Evolutionary conservation across 441 rosid genomes (phyloP), one percentile per base, ranked within the genome.

Genomic region (Metrosideros polymorpha): DNA sequence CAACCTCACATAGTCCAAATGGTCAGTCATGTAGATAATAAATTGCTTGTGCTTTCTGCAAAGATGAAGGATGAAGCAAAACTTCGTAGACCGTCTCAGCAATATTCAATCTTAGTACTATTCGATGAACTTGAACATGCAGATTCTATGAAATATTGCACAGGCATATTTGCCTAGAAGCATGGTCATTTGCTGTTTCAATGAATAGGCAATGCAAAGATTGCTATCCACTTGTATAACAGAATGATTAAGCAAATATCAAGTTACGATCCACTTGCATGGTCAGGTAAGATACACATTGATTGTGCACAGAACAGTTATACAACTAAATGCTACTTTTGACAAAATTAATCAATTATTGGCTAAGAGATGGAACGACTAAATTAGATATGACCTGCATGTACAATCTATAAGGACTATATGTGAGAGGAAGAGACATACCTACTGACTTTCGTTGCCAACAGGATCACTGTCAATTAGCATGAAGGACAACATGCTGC

Each of bases 401-500:
- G 49, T 71, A 22, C 15, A 39, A 71, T 71, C n/a, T 39, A 39
- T 35, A 71, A 71, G 47, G 49, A 39, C 17, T 22, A 71, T 13
- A 39, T 22, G n/a, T 39, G 47, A 71, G 79, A 71, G 45, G 47
- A 71, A 71, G 17, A 10, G 9, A 71, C n/a, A 71, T 22, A 71
- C 79, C n/a, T 71, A 71, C n/a, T 10, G 47, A 47, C n/a, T 39
- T 39, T 39, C 7, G n/a, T 71, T 71, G 49, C 79, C 79, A 39
- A 71, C 79, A 71, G 49, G 79, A 71, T 71, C 47, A 39, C 47
- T 22, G 77, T 90, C 89, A 90, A 82, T 79, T 91, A 84, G 88
- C 92, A 76, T 90, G 93, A 86, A 94, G 93, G 83, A 95, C 91
- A 86, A 93, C 95, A 91, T 89, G 97, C 98, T 95, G 95, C 87